Base-by-base conservation (phyloP, 805 yeast genomes). In the Groenewaldozyma salmanticensis region DNA sequence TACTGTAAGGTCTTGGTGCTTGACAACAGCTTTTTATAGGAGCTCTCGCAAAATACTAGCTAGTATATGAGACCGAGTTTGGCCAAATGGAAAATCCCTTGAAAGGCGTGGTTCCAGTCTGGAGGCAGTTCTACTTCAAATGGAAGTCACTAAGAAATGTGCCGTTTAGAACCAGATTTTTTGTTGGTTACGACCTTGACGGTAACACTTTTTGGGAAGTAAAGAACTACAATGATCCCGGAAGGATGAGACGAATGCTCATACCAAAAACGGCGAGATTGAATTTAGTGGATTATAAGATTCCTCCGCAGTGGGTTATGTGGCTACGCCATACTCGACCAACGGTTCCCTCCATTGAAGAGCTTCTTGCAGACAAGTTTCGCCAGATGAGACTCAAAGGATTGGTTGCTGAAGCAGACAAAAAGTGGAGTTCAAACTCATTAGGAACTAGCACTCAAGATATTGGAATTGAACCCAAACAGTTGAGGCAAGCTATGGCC, bases 131-230 rank as follows among this genome's bases (percentile, higher is more conserved):
- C 0, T 63, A 69, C 41, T 71, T 73, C 58, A 65, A 66, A 49
- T 83, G 79, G 75, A 72, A 70, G 51, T 70, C 87, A 0, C 58
- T 81, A 3, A 61, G 79, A 34, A 71, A 66, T 35, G 68, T 83
- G 3, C 94, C 94, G 0, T 77, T 82, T 57, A 68, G 94, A 32
- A 70, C 69, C 41, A 70, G 68, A 55, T 83, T 77, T 64, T 82
- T 83, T 51, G 67, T 78, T 6, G 73, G 73, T 38, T 83, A 81
- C 54, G 94, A 84, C 54, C 65, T 85, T n/a, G 77, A 75, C 31
- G 94, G 92, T 2, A 84, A 84, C 57, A 77, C 90, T 1, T 84
- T 79, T 62, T 84, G 94, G 94, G 95, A 84, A 57, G 77, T 80
- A 59, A 67, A 69, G 39, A 64, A 72, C 20, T 77, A 74, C 45